Evolutionary conservation across 225 moss, liverwort and hornwort species (phyloP).

Genomic region (Polytrichum formosum): DNA sequence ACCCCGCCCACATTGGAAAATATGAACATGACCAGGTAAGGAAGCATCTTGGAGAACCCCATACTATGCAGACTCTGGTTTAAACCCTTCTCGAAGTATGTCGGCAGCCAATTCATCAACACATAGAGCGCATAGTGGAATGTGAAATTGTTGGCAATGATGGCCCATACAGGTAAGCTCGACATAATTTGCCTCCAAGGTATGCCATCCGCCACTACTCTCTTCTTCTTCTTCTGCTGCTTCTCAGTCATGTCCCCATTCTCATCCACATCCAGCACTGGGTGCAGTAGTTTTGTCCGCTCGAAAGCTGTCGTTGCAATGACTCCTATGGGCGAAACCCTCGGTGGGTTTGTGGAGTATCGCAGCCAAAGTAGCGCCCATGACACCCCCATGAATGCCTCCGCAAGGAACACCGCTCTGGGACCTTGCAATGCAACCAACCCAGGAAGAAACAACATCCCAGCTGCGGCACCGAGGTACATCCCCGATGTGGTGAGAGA

Average conservation of each 20-base stretch:
- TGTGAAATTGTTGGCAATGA: constrained; percentile 96
- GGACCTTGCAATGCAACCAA: constrained; percentile 86
- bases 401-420: constrained; percentile 74
- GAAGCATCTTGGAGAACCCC: constrained; percentile 88
- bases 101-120: constrained; percentile 98
- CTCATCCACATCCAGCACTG: constrained; percentile 53
- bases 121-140: constrained; percentile 97
- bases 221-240: constrained; percentile 43
- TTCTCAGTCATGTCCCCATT: constrained; percentile 25
- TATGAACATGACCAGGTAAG: constrained; percentile 95
- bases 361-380: constrained; percentile 81
- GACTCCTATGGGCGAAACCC: constrained; percentile 47
- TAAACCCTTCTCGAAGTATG: constrained; percentile 88
- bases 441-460: constrained; percentile 83
- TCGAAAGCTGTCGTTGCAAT: constrained; percentile 56
- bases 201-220: constrained; percentile 33
- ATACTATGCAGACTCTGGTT: constrained; percentile 73
- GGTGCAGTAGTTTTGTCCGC: constrained; percentile 55
- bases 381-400: constrained; percentile 72
- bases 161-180: constrained; percentile 90
- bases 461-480: constrained; percentile 94
- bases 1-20: constrained; percentile 94
- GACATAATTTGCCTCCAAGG: constrained; percentile 83
- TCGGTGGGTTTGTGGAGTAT: constrained; percentile 71
- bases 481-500: constrained; percentile 95